Evolutionary conservation across 495 filamentous ascomycete genomes (phyloP).

Genomic region (Astrothelium macrocarpum): DNA sequence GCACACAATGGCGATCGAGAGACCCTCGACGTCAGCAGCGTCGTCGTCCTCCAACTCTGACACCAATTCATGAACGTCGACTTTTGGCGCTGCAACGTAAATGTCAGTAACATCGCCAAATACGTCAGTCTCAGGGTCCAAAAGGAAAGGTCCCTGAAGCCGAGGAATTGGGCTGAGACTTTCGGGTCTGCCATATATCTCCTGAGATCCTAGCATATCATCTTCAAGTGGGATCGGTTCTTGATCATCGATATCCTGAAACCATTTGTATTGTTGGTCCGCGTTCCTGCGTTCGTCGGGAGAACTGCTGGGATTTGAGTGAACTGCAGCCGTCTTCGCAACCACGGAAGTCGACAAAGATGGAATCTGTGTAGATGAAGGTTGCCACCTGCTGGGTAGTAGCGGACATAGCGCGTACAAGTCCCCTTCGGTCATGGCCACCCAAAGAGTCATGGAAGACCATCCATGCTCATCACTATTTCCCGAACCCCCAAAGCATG

Average conservation of each 20-base stretch:
- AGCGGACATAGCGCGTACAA: conserved; percentile 86
- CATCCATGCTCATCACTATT: conserved; percentile 60
- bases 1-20: conserved; percentile 66
- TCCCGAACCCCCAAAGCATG: conserved; percentile 67
- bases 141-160: conserved; percentile 76
- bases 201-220: conserved; percentile 32
- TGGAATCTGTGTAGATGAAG: conserved; percentile 63
- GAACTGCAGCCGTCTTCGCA: conserved; percentile 49
- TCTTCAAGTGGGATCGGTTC: conserved; percentile 48
- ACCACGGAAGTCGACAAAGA: conserved; percentile 67
- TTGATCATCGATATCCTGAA: conserved; percentile 69
- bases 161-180: conserved; percentile 64
- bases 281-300: conserved; percentile 50
- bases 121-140: conserved; percentile 53
- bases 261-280: conserved; percentile 69
- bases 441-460: conserved; percentile 86
- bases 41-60: conserved; percentile 41
- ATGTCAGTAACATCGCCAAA: conserved; percentile 61
- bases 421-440: conserved; percentile 80
- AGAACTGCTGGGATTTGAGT: conserved; percentile 46
- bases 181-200: conserved; percentile 60
- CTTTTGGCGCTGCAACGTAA: conserved; percentile 44
- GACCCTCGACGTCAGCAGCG: conserved; percentile 46
- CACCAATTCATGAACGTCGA: conserved; percentile 44
- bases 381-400: conserved; percentile 70